Conservation (phyloP, 163 green algal genomes). For the Prototheca stagnorum region DNA sequence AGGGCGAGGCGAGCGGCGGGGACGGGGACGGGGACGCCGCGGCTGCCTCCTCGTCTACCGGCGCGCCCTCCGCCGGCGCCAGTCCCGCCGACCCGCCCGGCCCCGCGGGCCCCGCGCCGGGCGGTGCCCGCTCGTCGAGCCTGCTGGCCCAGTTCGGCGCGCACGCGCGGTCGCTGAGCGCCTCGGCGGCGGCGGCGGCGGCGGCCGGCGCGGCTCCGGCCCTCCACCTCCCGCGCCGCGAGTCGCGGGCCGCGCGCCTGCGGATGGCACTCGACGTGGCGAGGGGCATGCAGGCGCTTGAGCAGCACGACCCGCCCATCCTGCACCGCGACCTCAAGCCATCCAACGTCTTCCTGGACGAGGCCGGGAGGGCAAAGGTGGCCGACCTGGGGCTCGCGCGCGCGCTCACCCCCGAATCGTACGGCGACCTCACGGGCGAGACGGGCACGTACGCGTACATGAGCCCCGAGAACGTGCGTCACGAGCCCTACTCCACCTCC, state of each 20-base stretch:
- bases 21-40: no score
- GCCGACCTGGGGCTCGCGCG: constrained; percentile 67
- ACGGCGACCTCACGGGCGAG: constrained; percentile 44
- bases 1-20: no score
- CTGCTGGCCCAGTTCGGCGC: no score
- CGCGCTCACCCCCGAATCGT: constrained; percentile 19
- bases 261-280: constrained; percentile 37
- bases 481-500: constrained; percentile 61
- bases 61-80: no score
- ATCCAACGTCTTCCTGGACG: constrained; percentile 64
- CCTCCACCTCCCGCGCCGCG: no score
- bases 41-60: no score
- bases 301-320: constrained; percentile 42
- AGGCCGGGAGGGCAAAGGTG: constrained; percentile 27
- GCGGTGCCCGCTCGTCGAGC: no score
- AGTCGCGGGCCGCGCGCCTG: constrained; percentile 15
- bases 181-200: no score
- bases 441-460: constrained; percentile 86
- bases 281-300: constrained; percentile 52
- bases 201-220: no score
- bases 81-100: no score
- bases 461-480: constrained; percentile 55
- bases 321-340: constrained; percentile 83
- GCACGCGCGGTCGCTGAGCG: no score
- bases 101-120: no score